Conservation (phyloP, 352 stramenopile genomes). For the Blastocystis sp. region DNA sequence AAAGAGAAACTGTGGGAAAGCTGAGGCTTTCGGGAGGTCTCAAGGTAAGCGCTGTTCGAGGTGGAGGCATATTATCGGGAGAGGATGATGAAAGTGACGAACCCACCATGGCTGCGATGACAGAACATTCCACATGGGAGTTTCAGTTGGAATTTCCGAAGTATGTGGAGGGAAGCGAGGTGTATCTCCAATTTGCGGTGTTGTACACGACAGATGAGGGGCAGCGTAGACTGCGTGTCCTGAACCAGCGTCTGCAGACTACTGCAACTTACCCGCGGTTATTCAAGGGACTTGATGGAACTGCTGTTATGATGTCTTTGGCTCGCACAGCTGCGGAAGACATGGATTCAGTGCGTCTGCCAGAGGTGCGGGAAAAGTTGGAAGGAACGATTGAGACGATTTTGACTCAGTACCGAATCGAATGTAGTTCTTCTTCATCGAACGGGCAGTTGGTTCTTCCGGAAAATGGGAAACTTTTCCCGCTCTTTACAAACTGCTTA, state of each 20-base stretch:
- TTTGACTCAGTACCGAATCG: neutral
- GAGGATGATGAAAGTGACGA: neutral
- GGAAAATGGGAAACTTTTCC: slow-evolving; percentile 42
- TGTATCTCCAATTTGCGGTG: neutral
- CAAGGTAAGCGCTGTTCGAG: neutral
- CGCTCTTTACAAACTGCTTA: slow-evolving; percentile 16
- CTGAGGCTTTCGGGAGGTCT: neutral
- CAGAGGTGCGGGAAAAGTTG: neutral
- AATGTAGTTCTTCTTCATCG: slow-evolving; percentile 12
- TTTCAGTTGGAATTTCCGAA: slow-evolving; percentile 34
- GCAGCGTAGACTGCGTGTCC: neutral
- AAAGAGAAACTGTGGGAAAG: slow-evolving; percentile 11
- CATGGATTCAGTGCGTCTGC: neutral
- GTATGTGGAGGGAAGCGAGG: neutral
- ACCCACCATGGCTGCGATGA: neutral
- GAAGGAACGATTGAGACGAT: slow-evolving; percentile 1
- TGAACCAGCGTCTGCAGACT: slow-evolving; percentile 29
- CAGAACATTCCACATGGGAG: neutral
- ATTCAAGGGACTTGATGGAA: slow-evolving; percentile 41
- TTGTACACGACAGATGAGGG: slow-evolving; percentile 26
- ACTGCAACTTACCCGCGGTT: slow-evolving; percentile 12
- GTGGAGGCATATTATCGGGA: neutral
- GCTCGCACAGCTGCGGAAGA: slow-evolving; percentile 5
- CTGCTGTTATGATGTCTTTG: neutral
- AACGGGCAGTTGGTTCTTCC: slow-evolving; percentile 50